Conservation (phyloP, 1,284 basidiomycete species). For the Ceratobasidium sp. region DNA sequence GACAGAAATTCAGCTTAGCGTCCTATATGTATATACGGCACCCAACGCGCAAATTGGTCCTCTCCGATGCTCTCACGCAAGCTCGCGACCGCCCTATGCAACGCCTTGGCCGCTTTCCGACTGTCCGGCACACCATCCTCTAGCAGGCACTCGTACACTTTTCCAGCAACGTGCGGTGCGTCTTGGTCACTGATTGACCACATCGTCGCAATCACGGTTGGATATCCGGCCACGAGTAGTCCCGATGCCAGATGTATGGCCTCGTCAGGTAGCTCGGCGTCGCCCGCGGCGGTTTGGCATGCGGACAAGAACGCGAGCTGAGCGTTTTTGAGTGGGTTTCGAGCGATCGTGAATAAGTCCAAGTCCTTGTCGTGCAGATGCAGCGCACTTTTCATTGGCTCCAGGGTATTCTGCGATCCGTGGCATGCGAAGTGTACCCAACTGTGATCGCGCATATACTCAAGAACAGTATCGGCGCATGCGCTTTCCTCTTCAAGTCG, state of each 20-base stretch:
- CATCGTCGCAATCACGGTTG: neutral
- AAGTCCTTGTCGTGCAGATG: neutral
- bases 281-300: slow-evolving; percentile 16
- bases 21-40: no score
- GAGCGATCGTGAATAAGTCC: neutral
- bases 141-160: neutral
- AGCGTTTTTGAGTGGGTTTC: neutral
- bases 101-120: neutral
- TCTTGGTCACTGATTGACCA: neutral
- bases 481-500: no score
- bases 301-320: slow-evolving; percentile 11
- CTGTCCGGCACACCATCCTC: neutral
- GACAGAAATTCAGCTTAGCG: no score
- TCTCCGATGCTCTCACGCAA: neutral
- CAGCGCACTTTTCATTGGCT: neutral
- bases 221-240: neutral
- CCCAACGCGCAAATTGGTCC: no score
- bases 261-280: neutral
- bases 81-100: neutral
- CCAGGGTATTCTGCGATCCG: neutral
- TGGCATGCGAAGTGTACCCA: slow-evolving; percentile 36
- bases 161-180: neutral
- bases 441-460: neutral
- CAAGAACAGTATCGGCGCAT: no score
- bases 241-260: slow-evolving; percentile 13